Conservation (phyloP, 495 filamentous ascomycete genomes). For the Aspergillus steynii region DNA sequence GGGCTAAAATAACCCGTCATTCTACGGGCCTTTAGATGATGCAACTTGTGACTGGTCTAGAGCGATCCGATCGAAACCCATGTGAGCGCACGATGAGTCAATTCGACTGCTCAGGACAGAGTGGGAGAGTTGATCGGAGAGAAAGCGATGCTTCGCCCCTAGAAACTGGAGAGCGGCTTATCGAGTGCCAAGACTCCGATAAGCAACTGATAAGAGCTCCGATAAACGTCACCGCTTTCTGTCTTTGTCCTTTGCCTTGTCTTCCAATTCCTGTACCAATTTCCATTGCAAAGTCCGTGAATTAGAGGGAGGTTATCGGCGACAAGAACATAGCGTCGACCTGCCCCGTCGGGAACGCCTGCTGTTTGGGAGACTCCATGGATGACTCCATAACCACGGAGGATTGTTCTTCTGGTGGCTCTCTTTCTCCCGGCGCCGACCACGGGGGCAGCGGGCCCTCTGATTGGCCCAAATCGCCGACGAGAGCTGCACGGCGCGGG, state of each 20-base stretch:
- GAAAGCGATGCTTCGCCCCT: background rate
- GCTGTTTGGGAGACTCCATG: too few relatives aligned
- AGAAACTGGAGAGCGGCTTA: background rate
- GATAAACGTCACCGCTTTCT: background rate
- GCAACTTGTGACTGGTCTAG: too few relatives aligned
- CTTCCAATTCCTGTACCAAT: too few relatives aligned
- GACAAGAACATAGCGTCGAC: background rate
- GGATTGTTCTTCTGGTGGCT: too few relatives aligned
- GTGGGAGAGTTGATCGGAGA: too few relatives aligned
- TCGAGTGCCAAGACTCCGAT: background rate
- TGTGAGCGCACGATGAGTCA: background rate
- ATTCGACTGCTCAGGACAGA: background rate
- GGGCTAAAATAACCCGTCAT: too few relatives aligned
- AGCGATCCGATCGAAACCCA: too few relatives aligned
- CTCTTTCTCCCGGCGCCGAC: conserved; percentile 6
- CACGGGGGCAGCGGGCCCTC: background rate
- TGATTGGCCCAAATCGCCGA: conserved; percentile 28
- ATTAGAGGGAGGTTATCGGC: too few relatives aligned
- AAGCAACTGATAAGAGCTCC: background rate
- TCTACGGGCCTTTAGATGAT: too few relatives aligned
- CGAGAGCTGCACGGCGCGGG: conserved; percentile 3
- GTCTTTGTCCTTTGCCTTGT: background rate
- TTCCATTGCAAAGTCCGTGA: too few relatives aligned
- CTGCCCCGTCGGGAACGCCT: conserved; percentile 3
- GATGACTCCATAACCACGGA: too few relatives aligned